Conservation (phyloP, 2,329 filamentous ascomycete species). For the Ascochyta koolunga region DNA sequence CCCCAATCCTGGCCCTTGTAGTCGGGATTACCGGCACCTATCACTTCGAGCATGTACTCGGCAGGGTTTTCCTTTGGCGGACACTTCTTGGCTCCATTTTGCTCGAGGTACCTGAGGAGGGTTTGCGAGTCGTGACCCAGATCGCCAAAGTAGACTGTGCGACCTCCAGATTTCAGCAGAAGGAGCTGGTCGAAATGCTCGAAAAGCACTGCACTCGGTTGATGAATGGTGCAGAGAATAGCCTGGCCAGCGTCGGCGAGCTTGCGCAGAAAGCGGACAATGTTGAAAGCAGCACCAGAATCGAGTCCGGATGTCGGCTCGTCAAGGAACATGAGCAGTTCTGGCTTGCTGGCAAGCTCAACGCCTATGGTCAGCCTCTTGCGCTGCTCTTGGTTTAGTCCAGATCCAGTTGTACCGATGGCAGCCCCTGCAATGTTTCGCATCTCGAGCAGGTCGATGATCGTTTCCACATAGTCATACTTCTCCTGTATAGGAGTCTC, state of each 20-base stretch:
- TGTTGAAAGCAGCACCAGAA: constrained; percentile 70
- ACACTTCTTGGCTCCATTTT: constrained; percentile 61
- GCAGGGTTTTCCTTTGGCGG: constrained; percentile 60
- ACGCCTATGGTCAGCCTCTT: constrained; percentile 70
- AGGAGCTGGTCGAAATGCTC: constrained; percentile 70
- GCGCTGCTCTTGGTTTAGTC: constrained; percentile 66
- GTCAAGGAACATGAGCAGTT: constrained; percentile 77
- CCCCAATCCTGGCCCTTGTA: constrained; percentile 55
- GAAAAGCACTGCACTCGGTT: constrained; percentile 71
- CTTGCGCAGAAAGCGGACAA: constrained; percentile 69
- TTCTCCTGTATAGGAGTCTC: constrained; percentile 65
- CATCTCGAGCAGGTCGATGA: constrained; percentile 68
- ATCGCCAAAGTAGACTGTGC: constrained; percentile 71
- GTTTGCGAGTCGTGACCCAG: constrained; percentile 52
- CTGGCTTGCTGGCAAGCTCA: constrained; percentile 68
- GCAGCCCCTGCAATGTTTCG: constrained; percentile 69
- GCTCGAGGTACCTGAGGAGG: constrained; percentile 57
- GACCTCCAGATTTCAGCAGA: constrained; percentile 68
- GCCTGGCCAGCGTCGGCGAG: constrained; percentile 70
- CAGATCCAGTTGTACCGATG: constrained; percentile 61
- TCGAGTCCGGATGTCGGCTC: constrained; percentile 78
- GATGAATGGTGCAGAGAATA: constrained; percentile 72
- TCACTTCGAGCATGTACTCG: constrained; percentile 58
- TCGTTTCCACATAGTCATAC: constrained; percentile 68
- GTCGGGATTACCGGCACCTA: constrained; percentile 51